Evolutionary conservation across 1,284 basidiomycete species (phyloP), one percentile per base, ranked within the genome.

Genomic region (Ganoderma boninense): DNA sequence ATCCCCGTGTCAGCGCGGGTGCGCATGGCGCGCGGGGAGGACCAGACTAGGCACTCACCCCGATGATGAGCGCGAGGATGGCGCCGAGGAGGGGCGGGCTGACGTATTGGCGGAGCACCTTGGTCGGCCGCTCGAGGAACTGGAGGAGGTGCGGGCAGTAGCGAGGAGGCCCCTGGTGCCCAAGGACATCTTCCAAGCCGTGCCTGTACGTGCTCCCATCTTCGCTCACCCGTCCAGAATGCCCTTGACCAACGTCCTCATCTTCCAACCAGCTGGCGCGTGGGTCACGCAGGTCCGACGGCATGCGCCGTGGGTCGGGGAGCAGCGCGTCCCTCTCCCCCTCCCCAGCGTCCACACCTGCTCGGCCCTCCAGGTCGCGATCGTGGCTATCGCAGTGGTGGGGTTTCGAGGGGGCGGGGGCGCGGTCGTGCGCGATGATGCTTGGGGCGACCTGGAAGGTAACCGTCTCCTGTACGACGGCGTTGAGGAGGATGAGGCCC

Each of bases 401-500:
- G 14, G 40, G 10, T 40, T 67, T 68, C 1, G 46, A 20, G 10
- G 20, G 46, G n/a, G 46, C 46, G 10, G 20, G 20, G 20, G 20
- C 46, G 44, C 44, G 49, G 18, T 79, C 80, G 35, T 54, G 64
- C 38, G 57, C 64, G 59, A 81, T 74, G 57, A 80, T 69, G 62
- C 67, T 64, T 10, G 80, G 79, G 8, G 79, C 79, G 64, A 76
- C 38, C 69, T 78, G 77, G 69, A 80, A 80, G 20, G 79, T 79
- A 74, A 80, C 66, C n/a, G 70, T 73, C 72, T 80, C 77, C 73
- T 80, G 79, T 4, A 80, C 76, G 72, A 80, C 74, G 57, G 75
- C 79, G 68, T 81, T 81, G 54, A 81, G 75, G 10, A 81, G 77
- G 20, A 80, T 73, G 46, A 80, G 72, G n/a, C 75, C 75, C 67